phyloP scores from a whole-genome alignment of 208 protist genomes.

The Porcisia deanei region DNA sequence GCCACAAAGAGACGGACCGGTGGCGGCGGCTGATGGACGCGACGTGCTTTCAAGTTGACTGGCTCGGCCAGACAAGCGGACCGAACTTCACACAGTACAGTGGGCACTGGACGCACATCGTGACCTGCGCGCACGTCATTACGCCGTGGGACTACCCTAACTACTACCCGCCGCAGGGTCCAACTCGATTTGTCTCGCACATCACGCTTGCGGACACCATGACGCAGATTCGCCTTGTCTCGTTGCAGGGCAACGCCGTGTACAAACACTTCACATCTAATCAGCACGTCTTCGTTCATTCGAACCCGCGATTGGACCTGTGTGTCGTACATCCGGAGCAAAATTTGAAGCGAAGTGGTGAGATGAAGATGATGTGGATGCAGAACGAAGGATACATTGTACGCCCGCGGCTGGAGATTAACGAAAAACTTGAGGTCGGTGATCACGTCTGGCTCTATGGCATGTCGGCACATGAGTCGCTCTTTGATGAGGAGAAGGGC shows the following conservation, averaged over 20 bases:
- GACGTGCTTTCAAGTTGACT: constrained; percentile 86
- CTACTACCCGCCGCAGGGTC: constrained; percentile 83
- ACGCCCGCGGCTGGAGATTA: constrained; percentile 79
- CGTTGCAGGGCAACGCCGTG: constrained; percentile 78
- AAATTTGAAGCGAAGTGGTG: constrained; percentile 84
- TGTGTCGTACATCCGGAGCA: constrained; percentile 89
- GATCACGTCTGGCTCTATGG: constrained; percentile 92
- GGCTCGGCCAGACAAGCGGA: constrained; percentile 79
- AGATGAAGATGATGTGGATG: constrained; percentile 94
- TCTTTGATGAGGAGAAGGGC: constrained; percentile 89
- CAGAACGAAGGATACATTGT: constrained; percentile 90
- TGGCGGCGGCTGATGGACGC: constrained; percentile 92
- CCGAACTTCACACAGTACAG: constrained; percentile 82
- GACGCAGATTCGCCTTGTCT: constrained; percentile 82
- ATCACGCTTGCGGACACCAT: constrained; percentile 88
- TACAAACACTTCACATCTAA: constrained; percentile 92
- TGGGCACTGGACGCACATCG: constrained; percentile 88
- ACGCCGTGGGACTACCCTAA: constrained; percentile 93
- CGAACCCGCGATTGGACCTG: constrained; percentile 85
- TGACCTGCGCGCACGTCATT: constrained; percentile 91
- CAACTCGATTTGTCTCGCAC: constrained; percentile 85
- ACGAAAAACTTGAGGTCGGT: constrained; percentile 65
- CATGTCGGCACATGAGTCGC: constrained; percentile 84
- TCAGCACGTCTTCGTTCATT: constrained; percentile 89
- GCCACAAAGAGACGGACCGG: constrained; percentile 91